phyloP scores from a whole-genome alignment of 345 rosid genomes.

The Melaleuca quinquenervia region DNA sequence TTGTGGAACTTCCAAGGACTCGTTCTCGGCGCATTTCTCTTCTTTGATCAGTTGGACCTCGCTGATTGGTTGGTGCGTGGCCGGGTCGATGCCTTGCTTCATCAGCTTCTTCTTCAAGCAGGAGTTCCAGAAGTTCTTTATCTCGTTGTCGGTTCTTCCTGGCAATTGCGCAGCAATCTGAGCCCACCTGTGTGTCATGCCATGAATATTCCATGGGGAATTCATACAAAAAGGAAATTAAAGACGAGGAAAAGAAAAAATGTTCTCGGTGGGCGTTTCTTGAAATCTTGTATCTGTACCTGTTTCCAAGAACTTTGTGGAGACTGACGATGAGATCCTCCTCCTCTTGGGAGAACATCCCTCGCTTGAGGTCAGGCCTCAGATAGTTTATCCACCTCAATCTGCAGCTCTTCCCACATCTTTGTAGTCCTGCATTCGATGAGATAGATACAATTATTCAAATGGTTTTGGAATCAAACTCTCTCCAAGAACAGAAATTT shows the following conservation, averaged over 20 bases:
- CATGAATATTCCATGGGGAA: not conserved
- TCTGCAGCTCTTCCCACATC: slow-evolving; percentile 90
- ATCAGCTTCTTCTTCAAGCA: slow-evolving; percentile 60
- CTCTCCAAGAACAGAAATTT: not conserved
- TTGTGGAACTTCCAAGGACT: not conserved
- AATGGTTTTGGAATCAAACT: not conserved
- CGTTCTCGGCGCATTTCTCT: slow-evolving; percentile 1
- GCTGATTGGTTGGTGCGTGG: slow-evolving; percentile 36
- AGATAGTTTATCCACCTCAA: slow-evolving; percentile 88
- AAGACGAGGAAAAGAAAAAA: not conserved
- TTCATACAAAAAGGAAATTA: not conserved
- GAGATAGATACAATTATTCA: not conserved
- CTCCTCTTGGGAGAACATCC: slow-evolving; percentile 34
- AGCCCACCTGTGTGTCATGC: slow-evolving; percentile 36
- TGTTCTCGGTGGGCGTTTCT: not conserved
- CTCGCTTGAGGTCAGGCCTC: slow-evolving; percentile 86
- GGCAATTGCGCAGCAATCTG: slow-evolving; percentile 57
- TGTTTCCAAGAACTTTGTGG: slow-evolving; percentile 31
- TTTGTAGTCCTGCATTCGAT: slow-evolving; percentile 35
- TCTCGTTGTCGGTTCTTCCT: slow-evolving; percentile 67
- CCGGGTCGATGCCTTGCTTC: slow-evolving; percentile 62
- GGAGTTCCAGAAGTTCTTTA: slow-evolving; percentile 66
- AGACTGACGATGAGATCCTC: slow-evolving; percentile 27
- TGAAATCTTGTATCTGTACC: slow-evolving; percentile 4
- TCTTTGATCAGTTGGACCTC: slow-evolving; percentile 20